Evolutionary conservation across 2,329 filamentous ascomycete species (phyloP), one percentile per base, ranked within the genome.

Genomic region (Diaporthe vexans): DNA sequence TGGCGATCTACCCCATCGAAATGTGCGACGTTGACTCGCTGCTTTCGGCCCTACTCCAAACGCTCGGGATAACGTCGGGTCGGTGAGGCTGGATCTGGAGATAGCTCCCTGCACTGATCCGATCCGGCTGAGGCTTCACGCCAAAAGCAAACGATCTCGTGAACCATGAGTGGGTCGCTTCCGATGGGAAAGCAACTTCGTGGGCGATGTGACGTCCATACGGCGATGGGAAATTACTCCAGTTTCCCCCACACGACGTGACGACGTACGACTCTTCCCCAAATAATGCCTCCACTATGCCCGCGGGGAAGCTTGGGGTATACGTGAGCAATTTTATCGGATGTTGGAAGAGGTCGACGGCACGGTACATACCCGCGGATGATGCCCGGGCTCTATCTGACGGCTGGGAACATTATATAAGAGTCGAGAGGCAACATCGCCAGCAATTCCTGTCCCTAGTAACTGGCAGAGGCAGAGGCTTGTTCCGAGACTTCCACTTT

Each of bases 221-320:
- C 21, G 48, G 13, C 29, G 46, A 67, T 46, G 46, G 63, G 46
- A 51, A 52, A 67, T 51, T 40, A 19, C 63, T 33, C n/a, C 33
- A 68, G n/a, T 54, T 8, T 54, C 33, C 48, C 61, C 48, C 33
- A 37, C 48, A 54, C 48, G 48, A 54, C 15, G 21, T 26, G 48
- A 52, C 48, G 48, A 52, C 48, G 48, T 52, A 68, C 63, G 33
- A 26, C 48, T 29, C 33, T 54, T 68, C 48, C 33, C 63, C 48
- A 29, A 68, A 46, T 68, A 24, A 35, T 24, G 63, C 33, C 48
- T 68, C 48, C 63, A 68, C 63, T 54, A 68, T 68, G 26, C 15
- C 21, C 33, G 63, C 63, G 48, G 63, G 63, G 63, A 52, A 54
- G 37, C 33, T 54, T 68, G 63, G 48, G 33, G 33, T 68, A 54